Conservation (phyloP, 2,329 filamentous ascomycete species). For the Ceratocystis ficicola region DNA sequence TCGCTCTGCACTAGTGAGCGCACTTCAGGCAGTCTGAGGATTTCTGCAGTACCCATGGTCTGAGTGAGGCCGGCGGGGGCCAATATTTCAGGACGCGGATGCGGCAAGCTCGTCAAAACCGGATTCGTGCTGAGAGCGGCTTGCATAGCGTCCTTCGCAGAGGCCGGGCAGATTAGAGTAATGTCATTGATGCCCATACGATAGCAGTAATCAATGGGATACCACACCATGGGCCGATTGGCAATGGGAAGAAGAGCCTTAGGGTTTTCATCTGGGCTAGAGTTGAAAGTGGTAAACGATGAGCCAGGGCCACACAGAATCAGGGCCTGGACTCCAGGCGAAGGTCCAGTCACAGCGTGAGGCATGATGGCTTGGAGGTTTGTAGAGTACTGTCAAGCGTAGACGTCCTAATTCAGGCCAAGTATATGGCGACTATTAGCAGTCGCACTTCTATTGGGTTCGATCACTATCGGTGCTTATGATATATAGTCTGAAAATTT, state of each 20-base stretch:
- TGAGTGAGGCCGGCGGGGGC: conserved; percentile 65
- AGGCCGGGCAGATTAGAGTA: conserved; percentile 51
- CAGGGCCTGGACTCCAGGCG: conserved; percentile 67
- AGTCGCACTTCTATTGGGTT: neutral
- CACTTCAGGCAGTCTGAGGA: conserved; percentile 74
- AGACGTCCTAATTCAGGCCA: neutral
- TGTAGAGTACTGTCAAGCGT: neutral
- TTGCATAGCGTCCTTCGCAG: conserved; percentile 53
- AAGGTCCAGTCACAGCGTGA: conserved; percentile 60
- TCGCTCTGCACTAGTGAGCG: conserved; percentile 67
- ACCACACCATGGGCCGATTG: conserved; percentile 83
- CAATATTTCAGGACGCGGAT: conserved; percentile 61
- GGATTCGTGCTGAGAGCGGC: conserved; percentile 64
- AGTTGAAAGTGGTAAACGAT: conserved; percentile 71
- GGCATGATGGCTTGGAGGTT: conserved; percentile 43
- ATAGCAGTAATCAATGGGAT: conserved; percentile 75
- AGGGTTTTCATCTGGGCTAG: conserved; percentile 65
- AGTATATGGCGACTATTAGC: conserved; percentile 9
- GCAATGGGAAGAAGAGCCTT: conserved; percentile 74
- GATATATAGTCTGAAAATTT: neutral
- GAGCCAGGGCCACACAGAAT: conserved; percentile 74
- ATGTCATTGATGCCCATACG: conserved; percentile 64
- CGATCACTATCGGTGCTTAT: conserved; percentile 10
- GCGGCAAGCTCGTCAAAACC: conserved; percentile 60
- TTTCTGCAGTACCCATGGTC: conserved; percentile 79